phyloP scores from a whole-genome alignment of 805 yeast species.

The Saturnispora sanitii region DNA sequence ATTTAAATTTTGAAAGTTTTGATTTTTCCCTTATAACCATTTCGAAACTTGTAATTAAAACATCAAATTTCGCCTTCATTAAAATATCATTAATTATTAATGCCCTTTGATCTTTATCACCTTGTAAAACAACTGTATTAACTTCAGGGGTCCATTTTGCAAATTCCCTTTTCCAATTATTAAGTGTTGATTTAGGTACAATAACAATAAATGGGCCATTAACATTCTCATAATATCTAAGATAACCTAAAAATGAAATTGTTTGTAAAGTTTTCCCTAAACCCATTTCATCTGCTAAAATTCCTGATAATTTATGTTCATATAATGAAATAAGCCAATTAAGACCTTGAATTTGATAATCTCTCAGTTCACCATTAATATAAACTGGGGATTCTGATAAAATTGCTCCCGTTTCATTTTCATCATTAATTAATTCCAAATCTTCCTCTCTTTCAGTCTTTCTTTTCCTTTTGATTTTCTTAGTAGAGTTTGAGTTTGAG shows the following conservation, averaged over 20 bases:
- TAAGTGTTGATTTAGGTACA: slow-evolving; percentile 73
- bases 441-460: slow-evolving; percentile 95
- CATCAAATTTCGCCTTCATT: slow-evolving; percentile 58
- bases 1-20: slow-evolving; percentile 51
- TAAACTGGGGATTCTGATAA: slow-evolving; percentile 65
- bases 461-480: slow-evolving; percentile 43
- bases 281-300: slow-evolving; percentile 82
- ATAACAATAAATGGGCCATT: slow-evolving; percentile 69
- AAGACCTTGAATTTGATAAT: slow-evolving; percentile 71
- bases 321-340: slow-evolving; percentile 68
- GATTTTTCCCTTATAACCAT: slow-evolving; percentile 70
- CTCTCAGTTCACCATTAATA: slow-evolving; percentile 53
- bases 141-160: slow-evolving; percentile 75
- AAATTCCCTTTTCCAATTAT: slow-evolving; percentile 74
- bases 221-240: slow-evolving; percentile 48
- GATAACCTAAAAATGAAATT: slow-evolving; percentile 63
- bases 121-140: slow-evolving; percentile 58
- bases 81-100: slow-evolving; percentile 41
- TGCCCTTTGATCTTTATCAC: slow-evolving; percentile 60
- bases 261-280: slow-evolving; percentile 76
- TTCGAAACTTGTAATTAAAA: slow-evolving; percentile 63
- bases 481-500: too few relatives aligned
- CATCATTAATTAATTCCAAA: slow-evolving; percentile 79
- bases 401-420: slow-evolving; percentile 59
- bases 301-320: slow-evolving; percentile 62